Conservation (phyloP, 2,329 filamentous ascomycete genomes). For the Stagonosporopsis rhizophila region DNA sequence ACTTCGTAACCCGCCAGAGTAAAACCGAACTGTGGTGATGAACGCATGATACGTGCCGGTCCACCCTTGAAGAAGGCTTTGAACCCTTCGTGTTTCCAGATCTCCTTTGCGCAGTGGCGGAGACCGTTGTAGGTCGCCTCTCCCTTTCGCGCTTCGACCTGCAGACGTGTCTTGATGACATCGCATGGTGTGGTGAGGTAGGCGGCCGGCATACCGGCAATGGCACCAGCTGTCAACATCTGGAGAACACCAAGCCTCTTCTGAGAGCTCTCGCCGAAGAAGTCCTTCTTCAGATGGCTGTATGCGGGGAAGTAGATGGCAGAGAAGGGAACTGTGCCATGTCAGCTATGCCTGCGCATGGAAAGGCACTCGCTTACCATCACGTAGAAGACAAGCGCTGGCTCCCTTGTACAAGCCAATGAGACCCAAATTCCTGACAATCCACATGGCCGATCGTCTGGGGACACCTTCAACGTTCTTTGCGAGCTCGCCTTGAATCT, state of each 20-base stretch:
- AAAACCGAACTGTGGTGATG: constrained; percentile 97
- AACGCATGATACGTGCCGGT: constrained; percentile 91
- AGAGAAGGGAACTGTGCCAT: constrained; percentile 79
- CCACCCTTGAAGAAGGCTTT: constrained; percentile 98
- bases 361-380: constrained; percentile 54
- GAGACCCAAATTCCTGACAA: constrained; percentile 92
- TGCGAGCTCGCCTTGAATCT: constrained; percentile 94
- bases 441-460: constrained; percentile 96
- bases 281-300: constrained; percentile 89
- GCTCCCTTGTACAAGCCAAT: constrained; percentile 97
- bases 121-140: constrained; percentile 87
- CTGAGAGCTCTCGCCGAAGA: constrained; percentile 86
- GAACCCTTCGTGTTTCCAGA: constrained; percentile 91
- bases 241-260: constrained; percentile 91
- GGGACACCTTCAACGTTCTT: constrained; percentile 84
- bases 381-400: constrained; percentile 89
- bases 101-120: constrained; percentile 81
- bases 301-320: constrained; percentile 99
- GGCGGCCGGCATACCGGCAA: constrained; percentile 65
- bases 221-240: constrained; percentile 91
- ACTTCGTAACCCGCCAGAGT: constrained; percentile 95
- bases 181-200: constrained; percentile 98
- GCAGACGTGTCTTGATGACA: constrained; percentile 97
- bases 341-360: constrained; percentile 17
- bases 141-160: constrained; percentile 96